Percentiles rank a stretch among this genome's conserved stretches.
phyloP scores from a whole-genome alignment of 202 grass and related monocot species.

The Saccharum hybrid region DNA sequence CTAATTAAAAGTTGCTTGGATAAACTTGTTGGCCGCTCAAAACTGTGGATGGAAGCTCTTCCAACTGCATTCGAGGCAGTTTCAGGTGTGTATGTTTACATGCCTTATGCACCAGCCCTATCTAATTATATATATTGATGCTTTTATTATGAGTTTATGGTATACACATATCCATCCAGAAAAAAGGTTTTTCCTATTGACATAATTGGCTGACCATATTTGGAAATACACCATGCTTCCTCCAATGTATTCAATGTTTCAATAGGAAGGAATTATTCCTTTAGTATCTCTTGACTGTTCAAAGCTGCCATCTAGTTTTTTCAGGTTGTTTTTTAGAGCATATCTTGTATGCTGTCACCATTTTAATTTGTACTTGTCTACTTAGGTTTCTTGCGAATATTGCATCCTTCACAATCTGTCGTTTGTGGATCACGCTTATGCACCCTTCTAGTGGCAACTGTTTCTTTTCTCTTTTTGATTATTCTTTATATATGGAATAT shows the following conservation, averaged over 20 bases:
- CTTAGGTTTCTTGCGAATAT: slow-evolving; percentile 12
- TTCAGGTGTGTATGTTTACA: slow-evolving; percentile 65
- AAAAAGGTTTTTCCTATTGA: background rate
- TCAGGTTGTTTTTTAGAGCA: background rate
- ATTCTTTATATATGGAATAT: slow-evolving; percentile 32
- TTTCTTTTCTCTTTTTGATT: background rate
- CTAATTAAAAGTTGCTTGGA: slow-evolving; percentile 69
- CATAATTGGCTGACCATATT: background rate
- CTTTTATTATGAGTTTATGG: slow-evolving; percentile 5
- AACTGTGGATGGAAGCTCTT: slow-evolving; percentile 64
- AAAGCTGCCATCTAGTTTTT: background rate
- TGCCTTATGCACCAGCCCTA: background rate
- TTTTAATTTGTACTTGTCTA: background rate
- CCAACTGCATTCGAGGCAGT: slow-evolving; percentile 69
- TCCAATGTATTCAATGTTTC: slow-evolving; percentile 5
- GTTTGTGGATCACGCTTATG: background rate
- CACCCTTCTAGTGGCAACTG: background rate
- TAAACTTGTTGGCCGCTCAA: slow-evolving; percentile 52
- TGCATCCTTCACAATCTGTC: background rate
- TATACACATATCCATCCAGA: background rate
- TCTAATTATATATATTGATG: background rate
- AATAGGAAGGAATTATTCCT: background rate
- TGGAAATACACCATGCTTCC: slow-evolving; percentile 17
- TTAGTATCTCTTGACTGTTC: background rate
- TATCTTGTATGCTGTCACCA: background rate